phyloP scores from a whole-genome alignment of 495 filamentous ascomycete species.

The Aspergillus nanangensis region DNA sequence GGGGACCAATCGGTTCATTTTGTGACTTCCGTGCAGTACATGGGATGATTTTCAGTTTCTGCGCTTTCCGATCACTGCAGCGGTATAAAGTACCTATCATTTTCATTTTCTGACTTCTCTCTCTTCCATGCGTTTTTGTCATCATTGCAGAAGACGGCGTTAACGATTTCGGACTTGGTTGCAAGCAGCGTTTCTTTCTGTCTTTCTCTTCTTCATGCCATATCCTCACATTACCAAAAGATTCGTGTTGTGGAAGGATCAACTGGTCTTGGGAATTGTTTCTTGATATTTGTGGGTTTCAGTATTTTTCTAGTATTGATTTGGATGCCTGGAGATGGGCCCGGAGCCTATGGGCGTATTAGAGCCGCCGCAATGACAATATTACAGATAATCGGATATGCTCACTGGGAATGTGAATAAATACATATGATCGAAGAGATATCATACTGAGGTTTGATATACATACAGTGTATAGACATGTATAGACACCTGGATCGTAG shows the following conservation, averaged over 20 bases:
- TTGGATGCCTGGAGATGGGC: conserved; percentile 3
- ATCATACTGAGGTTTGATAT: neutral
- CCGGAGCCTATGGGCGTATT: conserved; percentile 5
- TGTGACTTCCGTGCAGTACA: conserved; percentile 5
- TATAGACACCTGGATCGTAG: no score
- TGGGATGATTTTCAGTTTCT: conserved; percentile 12
- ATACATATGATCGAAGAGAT: no score
- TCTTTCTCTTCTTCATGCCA: no score
- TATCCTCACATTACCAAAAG: conserved; percentile 1
- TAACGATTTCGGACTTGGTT: conserved; percentile 14
- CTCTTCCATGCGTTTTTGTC: conserved; percentile 1
- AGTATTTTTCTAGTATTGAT: neutral
- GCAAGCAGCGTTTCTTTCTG: conserved; percentile 1
- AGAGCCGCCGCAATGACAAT: conserved; percentile 5
- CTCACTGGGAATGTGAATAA: neutral
- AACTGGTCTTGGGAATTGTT: conserved; percentile 4
- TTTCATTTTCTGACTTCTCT: conserved; percentile 1
- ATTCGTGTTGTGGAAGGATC: neutral
- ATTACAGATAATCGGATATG: neutral
- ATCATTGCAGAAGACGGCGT: conserved; percentile 22
- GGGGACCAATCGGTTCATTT: conserved; percentile 11
- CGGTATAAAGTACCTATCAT: conserved; percentile 11
- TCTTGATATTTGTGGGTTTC: neutral
- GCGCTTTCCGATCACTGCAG: conserved; percentile 2
- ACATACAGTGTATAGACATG: no score